A percentile compares a stretch with the other conserved stretches of the same genome.
phyloP scores from a whole-genome alignment of 257 asterid species.

The Solanum okadae region DNA sequence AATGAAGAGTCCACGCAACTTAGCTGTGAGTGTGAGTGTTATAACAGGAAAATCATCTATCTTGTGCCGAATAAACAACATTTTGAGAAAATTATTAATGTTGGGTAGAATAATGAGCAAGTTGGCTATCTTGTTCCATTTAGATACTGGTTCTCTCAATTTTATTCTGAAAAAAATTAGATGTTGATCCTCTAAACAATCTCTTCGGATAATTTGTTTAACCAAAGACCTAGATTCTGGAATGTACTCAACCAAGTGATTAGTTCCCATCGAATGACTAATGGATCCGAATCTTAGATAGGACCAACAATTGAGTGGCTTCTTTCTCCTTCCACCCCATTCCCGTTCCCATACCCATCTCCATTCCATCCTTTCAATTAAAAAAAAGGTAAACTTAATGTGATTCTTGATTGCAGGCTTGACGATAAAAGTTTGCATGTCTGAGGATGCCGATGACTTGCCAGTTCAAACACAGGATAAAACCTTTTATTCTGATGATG shows the following conservation, averaged over 20 bases:
- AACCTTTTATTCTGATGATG: constrained; percentile 56
- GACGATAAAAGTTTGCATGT: constrained; percentile 48
- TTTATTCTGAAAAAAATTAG: background rate
- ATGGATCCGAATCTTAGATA: background rate
- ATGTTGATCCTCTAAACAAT: background rate
- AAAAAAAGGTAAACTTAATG: background rate
- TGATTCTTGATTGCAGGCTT: constrained; percentile 31
- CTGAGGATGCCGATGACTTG: constrained; percentile 43
- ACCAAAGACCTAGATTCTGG: background rate
- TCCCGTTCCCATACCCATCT: background rate
- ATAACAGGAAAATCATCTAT: background rate
- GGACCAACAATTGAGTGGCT: background rate
- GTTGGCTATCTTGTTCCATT: background rate
- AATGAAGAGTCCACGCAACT: too few relatives aligned
- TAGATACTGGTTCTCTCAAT: background rate
- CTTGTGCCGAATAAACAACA: background rate
- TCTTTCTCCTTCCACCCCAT: background rate
- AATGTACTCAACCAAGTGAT: background rate
- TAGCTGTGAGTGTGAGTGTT: background rate
- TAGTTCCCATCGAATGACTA: background rate
- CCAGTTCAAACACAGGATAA: constrained; percentile 55
- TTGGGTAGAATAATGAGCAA: background rate
- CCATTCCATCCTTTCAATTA: background rate
- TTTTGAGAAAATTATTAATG: background rate
- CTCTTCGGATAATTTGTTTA: background rate